phyloP scores from a whole-genome alignment of 768 basidiomycete genomes.

The Kwoniella dendrophila region DNA sequence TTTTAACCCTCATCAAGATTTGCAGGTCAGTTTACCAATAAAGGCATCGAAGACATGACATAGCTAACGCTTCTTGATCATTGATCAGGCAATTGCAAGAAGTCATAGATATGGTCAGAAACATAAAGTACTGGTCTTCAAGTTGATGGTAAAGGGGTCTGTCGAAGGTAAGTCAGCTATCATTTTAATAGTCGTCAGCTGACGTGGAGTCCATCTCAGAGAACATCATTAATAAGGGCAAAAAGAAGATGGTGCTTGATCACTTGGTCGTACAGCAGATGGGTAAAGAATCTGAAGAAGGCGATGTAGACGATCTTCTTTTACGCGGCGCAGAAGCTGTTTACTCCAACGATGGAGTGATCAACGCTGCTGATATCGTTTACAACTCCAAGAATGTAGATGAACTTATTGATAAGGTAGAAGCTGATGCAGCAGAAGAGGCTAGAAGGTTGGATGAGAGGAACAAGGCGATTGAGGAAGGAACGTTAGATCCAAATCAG shows the following conservation, averaged over 20 bases:
- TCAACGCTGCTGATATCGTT: constrained; percentile 64
- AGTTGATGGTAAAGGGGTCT: constrained; percentile 90
- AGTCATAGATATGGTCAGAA: constrained; percentile 93
- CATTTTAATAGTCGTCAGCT: background rate
- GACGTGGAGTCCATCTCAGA: too few relatives aligned
- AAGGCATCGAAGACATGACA: background rate
- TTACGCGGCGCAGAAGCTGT: constrained; percentile 84
- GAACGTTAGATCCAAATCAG: constrained; percentile 60
- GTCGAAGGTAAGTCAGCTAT: constrained; percentile 69
- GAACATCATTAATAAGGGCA: constrained; percentile 87
- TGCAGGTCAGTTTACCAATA: constrained; percentile 68
- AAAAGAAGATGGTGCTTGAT: constrained; percentile 90
- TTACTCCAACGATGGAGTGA: constrained; percentile 62
- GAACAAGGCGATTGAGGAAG: constrained; percentile 63
- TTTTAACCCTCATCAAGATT: constrained; percentile 91
- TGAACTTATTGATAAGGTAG: constrained; percentile 81
- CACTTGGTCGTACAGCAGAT: constrained; percentile 96
- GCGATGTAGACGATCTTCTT: constrained; percentile 84
- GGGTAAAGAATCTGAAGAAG: constrained; percentile 78
- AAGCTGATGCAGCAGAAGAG: constrained; percentile 62
- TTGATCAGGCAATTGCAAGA: constrained; percentile 80
- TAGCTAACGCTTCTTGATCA: constrained; percentile 1
- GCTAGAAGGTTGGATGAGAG: constrained; percentile 37
- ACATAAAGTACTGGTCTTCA: constrained; percentile 93
- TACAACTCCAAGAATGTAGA: constrained; percentile 77